phyloP scores from a whole-genome alignment of 2,329 filamentous ascomycete genomes.

The Trichoderma sp. region DNA sequence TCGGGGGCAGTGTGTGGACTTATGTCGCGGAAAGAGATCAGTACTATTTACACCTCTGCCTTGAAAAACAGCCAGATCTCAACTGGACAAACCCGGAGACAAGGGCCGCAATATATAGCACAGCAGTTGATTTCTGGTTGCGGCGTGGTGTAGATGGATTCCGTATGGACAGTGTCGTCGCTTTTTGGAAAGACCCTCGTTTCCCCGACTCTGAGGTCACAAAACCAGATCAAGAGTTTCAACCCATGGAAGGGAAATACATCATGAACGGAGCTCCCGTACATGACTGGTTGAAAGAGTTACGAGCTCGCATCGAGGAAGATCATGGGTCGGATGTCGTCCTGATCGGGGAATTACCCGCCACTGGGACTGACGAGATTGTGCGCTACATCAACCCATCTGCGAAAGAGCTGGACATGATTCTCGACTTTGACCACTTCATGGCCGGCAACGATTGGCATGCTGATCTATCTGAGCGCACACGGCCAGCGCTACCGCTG shows the following conservation, averaged over 20 bases:
- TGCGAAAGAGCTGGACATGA: constrained; percentile 24
- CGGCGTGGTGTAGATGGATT: constrained; percentile 59
- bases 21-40: constrained; percentile 38
- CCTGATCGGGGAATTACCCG: not conserved
- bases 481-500: not conserved
- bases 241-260: not conserved
- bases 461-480: not conserved
- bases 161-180: constrained; percentile 53
- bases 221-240: not conserved
- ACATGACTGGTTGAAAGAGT: not conserved
- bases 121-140: constrained; percentile 61
- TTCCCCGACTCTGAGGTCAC: not conserved
- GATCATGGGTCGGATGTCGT: not conserved
- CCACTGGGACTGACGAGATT: not conserved
- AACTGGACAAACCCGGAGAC: constrained; percentile 65
- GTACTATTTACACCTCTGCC: constrained; percentile 59
- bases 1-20: constrained; percentile 38
- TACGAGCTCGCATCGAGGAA: not conserved
- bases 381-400: not conserved
- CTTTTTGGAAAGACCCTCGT: not conserved
- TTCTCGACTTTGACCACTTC: constrained; percentile 23
- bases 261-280: constrained; percentile 1
- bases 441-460: not conserved
- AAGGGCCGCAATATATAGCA: constrained; percentile 56
- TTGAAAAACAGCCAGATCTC: constrained; percentile 62